Evolutionary conservation across 1,139 yeast genomes (phyloP), one percentile per base, ranked within the genome.

Genomic region (Scheffersomyces lignicola): DNA sequence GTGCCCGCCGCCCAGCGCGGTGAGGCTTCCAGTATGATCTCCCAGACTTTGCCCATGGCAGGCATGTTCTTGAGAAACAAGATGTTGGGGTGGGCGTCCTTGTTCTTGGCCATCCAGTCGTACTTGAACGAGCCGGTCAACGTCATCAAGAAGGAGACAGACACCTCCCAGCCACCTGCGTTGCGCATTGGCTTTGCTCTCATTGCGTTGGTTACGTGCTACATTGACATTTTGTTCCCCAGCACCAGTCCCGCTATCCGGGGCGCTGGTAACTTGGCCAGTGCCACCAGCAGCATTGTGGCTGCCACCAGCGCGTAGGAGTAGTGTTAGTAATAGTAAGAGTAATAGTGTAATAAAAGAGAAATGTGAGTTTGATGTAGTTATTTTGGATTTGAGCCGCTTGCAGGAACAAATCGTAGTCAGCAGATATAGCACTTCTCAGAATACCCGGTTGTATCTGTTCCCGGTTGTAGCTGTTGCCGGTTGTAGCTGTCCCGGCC

Each of bases 1-100:
- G 51, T 54, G 26, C 72, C 78, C 24, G 71, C 75, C 24, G 73
- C 73, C 44, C 72, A 78, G 33, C 66, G 76, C 35, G 54, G 62
- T 11, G 69, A 74, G 33, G 67, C 72, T 12, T 53, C 73, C 3
- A 62, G 71, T 25, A 59, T 71, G 52, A 58, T 80, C 25, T 67
- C 78, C 20, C 84, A 79, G 54, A 67, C 82, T 13, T 72, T 79
- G 62, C 85, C 86, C 24, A 77, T 80, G 83, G 81, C 82, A 7
- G 84, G 85, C 30, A 78, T 80, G 80, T 71, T 72, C 46, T 52
- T 72, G 63, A 68, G 61, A 52, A 73, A 73, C 51, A 75, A 71
- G 48, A 58, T 76, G 54, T 62, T 77, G 47, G 67, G 80, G n/a
- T 77, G 82, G 82, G 62, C 78, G 3, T 61, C 80, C 11, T 52